Base-by-base conservation (phyloP, 306 rosid species). In the Oemleria cerasiformis region DNA sequence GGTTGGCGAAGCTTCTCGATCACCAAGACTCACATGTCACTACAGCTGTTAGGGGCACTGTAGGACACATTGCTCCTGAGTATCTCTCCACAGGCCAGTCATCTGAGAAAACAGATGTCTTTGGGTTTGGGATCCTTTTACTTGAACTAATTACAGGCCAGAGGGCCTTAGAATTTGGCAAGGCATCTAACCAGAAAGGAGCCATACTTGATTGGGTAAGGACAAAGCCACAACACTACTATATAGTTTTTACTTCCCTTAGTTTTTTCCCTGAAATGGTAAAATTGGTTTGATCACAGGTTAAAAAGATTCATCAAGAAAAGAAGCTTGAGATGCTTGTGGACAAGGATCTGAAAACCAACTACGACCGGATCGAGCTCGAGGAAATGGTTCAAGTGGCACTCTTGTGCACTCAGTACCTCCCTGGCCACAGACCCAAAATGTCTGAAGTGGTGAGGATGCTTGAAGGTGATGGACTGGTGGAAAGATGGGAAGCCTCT, bases 401-500 rank as follows among this genome's bases (percentile, higher is more conserved):
- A 66, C 92, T 92, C 12, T 77, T 92, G 73, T 92, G 96, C 67
- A 90, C 98, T n/a, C 98, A 92, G 66, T 92, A 84, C 71, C 91
- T 88, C 74, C 98, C 98, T 0, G 82, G 83, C 8, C 88, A 86
- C 45, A 90, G 98, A 71, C 98, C 98, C 2, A 88, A 81, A 76
- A 92, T 92, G 96, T 90, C 96, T 9, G 98, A 92, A 82, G 98
- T 92, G 23, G 90, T 92, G 5, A 79, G 90, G 63, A 92, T 92
- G 98, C 98, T 92, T 38, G 96, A 92, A 90, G 98, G 98, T 56
- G 98, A 92, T 69, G 98, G 98, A 25, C 83, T 92, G 19, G 96
- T 92, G 5, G 91, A 87, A 66, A 81, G 89, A 80, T 92, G 98
- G 98, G 98, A 90, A 79, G 98, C 96, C 30, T 88, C 96, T 67